A percentile compares a stretch with the other conserved stretches of the same genome.
Conservation (phyloP, 108 stramenopile species). For the Nitzschia inconspicua region DNA sequence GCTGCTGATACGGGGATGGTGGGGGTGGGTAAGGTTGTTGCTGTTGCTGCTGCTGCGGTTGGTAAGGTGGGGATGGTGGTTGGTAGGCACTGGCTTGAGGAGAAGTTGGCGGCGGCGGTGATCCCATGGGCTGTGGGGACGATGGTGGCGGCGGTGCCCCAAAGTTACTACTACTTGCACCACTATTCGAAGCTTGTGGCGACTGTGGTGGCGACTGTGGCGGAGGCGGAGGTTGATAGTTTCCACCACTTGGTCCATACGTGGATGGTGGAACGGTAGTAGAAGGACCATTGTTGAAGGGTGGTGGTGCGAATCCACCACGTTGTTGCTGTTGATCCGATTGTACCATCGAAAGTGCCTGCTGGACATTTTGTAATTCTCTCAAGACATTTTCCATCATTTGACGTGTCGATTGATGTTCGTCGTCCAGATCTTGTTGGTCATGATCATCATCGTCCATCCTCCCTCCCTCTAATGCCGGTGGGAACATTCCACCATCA, state of each 20-base stretch:
- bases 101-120: not conserved
- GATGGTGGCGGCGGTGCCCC: conserved; percentile 1
- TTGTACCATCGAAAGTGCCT: not conserved
- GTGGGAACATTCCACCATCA: conserved; percentile 7
- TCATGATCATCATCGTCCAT: no score
- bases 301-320: not conserved
- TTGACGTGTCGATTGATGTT: not conserved
- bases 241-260: no score
- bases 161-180: no score
- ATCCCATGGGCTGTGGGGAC: not conserved
- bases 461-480: no score
- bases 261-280: conserved; percentile 1
- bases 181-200: conserved; percentile 1
- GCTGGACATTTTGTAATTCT: conserved; percentile 1
- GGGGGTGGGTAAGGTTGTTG: not conserved
- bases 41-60: not conserved
- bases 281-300: not conserved
- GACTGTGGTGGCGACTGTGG: not conserved
- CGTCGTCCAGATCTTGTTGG: conserved; percentile 6
- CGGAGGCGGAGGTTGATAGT: not conserved
- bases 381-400: conserved; percentile 7
- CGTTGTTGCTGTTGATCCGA: conserved; percentile 1
- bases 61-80: not conserved
- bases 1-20: not conserved
- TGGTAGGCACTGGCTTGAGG: no score